These are phyloP conservation scores for Hymenoscyphus salicellus DNA, from an alignment of 2,329 filamentous ascomycete species.

Conservation along the genomic window DNA sequence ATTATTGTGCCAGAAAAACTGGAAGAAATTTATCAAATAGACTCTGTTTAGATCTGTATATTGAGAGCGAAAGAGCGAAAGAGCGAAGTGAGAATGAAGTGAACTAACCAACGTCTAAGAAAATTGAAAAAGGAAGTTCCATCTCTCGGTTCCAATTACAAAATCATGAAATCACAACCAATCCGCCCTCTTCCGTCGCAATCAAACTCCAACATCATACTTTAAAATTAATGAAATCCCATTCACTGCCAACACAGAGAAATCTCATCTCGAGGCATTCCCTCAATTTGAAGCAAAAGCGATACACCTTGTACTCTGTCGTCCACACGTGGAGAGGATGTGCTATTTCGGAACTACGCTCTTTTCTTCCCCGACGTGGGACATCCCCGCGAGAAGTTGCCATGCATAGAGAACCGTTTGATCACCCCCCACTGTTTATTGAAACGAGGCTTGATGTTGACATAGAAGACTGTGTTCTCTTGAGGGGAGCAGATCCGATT, in stretches of 20 bases:
- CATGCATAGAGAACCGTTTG: slow-evolving; percentile 4
- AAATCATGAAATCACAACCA: too few relatives aligned
- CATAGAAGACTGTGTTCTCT: background rate
- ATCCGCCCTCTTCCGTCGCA: too few relatives aligned
- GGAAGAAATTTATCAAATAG: too few relatives aligned
- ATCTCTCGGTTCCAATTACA: too few relatives aligned
- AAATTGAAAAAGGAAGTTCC: too few relatives aligned
- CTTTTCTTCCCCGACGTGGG: slow-evolving; percentile 5
- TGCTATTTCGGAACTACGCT: background rate
- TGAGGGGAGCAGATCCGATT: background rate
- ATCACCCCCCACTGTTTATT: slow-evolving; percentile 5
- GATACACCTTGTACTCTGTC: background rate
- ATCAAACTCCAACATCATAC: too few relatives aligned
- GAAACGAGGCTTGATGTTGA: background rate
- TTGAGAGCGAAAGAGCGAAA: too few relatives aligned
- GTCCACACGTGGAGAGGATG: background rate
- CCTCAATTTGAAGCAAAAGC: background rate
- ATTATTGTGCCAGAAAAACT: too few relatives aligned
- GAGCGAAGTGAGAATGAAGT: too few relatives aligned
- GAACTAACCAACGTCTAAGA: too few relatives aligned
- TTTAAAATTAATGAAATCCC: background rate
- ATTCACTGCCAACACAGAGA: background rate
- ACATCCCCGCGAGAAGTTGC: slow-evolving; percentile 7
- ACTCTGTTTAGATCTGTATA: too few relatives aligned
- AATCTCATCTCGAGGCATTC: background rate